Evolutionary conservation across 345 rosid genomes (phyloP).

Genomic region (Carallia pectinifolia): DNA sequence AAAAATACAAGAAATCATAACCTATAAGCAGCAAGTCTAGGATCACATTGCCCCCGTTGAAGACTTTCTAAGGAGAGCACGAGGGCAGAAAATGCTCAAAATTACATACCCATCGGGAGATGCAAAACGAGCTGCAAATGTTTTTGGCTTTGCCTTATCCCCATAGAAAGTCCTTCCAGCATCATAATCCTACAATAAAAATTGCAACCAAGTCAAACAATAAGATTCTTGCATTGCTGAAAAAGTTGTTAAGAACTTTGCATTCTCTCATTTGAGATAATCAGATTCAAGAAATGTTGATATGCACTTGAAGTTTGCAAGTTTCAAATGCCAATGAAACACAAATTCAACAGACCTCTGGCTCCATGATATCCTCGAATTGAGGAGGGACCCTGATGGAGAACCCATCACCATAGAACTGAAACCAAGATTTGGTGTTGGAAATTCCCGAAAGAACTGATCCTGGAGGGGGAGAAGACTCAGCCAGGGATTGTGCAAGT

Average conservation of each 20-base stretch:
- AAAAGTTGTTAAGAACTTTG: neutral
- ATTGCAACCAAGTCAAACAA: constrained; percentile 10
- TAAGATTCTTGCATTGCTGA: neutral
- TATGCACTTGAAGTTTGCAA: neutral
- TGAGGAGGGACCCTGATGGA: constrained; percentile 84
- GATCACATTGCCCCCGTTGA: neutral
- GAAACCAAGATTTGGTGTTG: constrained; percentile 83
- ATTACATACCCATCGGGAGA: constrained; percentile 71
- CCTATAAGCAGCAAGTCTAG: neutral
- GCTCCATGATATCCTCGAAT: constrained; percentile 79
- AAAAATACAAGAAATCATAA: neutral
- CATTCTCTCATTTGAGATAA: constrained; percentile 6
- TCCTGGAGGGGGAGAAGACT: constrained; percentile 46
- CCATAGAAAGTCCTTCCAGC: constrained; percentile 85
- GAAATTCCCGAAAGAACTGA: constrained; percentile 52
- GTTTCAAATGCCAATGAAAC: neutral
- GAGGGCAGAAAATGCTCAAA: constrained; percentile 1
- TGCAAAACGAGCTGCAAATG: constrained; percentile 83
- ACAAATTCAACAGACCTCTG: constrained; percentile 47
- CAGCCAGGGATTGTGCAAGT: constrained; percentile 48
- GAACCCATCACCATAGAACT: constrained; percentile 82
- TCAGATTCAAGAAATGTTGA: constrained; percentile 4
- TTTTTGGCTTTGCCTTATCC: constrained; percentile 81
- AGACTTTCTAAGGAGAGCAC: neutral
- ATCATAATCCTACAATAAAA: constrained; percentile 60